phyloP scores from a whole-genome alignment of 2,329 filamentous ascomycete species.

The Fusarium ramigenum region DNA sequence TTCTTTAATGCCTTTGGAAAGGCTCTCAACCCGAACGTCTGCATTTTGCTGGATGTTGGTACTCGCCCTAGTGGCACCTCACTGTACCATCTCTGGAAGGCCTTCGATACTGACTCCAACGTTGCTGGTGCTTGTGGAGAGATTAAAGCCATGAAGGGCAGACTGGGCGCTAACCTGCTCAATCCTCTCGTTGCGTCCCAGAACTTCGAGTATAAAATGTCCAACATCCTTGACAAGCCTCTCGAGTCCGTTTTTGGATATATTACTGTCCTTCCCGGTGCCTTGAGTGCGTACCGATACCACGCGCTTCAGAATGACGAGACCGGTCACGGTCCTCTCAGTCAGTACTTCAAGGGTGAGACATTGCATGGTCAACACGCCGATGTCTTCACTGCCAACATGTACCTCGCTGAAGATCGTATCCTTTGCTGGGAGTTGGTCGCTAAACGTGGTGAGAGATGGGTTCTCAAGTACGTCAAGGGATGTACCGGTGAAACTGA shows the following conservation, averaged over 20 bases:
- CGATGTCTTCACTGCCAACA: slow-evolving; percentile 97
- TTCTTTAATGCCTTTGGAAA: slow-evolving; percentile 98
- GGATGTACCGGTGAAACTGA: slow-evolving; percentile 96
- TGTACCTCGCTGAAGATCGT: slow-evolving; percentile 91
- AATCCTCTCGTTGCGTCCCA: slow-evolving; percentile 97
- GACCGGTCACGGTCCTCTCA: slow-evolving; percentile 92
- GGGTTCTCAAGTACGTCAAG: slow-evolving; percentile 98
- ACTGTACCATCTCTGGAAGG: slow-evolving; percentile 98
- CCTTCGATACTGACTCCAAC: slow-evolving; percentile 96
- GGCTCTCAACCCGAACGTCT: slow-evolving; percentile 93
- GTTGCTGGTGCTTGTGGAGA: slow-evolving; percentile 97
- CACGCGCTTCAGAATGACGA: slow-evolving; percentile 96
- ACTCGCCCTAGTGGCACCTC: slow-evolving; percentile 89
- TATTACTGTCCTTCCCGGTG: slow-evolving; percentile 95
- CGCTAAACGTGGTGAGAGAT: slow-evolving; percentile 91
- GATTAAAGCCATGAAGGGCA: slow-evolving; percentile 96
- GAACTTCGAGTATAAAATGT: slow-evolving; percentile 99
- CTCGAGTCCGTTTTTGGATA: slow-evolving; percentile 98
- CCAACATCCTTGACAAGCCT: slow-evolving; percentile 97
- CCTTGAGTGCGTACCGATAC: slow-evolving; percentile 93
- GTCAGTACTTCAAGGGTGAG: slow-evolving; percentile 99
- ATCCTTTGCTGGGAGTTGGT: slow-evolving; percentile 96
- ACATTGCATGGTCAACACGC: slow-evolving; percentile 95
- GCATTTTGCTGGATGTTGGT: slow-evolving; percentile 95
- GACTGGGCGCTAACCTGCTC: slow-evolving; percentile 80